These are phyloP conservation scores for Paecilomyces sp. DNA, from an alignment of 2,329 filamentous ascomycete species.

Conservation along the genomic window DNA sequence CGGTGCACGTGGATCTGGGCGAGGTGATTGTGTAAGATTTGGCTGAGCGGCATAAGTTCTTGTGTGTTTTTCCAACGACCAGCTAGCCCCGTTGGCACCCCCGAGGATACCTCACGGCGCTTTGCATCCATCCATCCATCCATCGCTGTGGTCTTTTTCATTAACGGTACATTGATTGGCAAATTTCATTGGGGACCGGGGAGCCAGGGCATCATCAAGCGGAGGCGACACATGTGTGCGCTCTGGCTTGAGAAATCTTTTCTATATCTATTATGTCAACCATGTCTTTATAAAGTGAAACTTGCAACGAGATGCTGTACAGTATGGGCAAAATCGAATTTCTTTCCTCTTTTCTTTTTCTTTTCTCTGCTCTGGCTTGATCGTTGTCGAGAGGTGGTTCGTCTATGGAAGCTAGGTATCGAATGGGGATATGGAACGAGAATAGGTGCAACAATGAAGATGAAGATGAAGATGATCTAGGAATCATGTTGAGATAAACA, in stretches of 20 bases:
- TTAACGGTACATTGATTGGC: constrained; percentile 19
- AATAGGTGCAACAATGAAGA: too few relatives aligned
- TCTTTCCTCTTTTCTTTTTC: constrained; percentile 17
- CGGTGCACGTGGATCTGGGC: constrained; percentile 62
- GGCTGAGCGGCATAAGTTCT: constrained; percentile 7
- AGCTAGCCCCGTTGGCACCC: background rate
- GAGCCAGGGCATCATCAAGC: constrained; percentile 3
- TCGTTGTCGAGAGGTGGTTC: background rate
- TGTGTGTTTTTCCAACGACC: background rate
- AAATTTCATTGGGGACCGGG: constrained; percentile 18
- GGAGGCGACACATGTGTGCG: constrained; percentile 9
- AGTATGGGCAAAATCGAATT: constrained; percentile 30
- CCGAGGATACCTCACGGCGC: background rate
- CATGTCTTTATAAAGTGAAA: background rate
- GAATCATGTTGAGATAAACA: background rate
- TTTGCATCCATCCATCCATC: constrained; percentile 15
- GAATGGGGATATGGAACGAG: too few relatives aligned
- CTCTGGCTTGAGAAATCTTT: constrained; percentile 19
- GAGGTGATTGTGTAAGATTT: constrained; percentile 53
- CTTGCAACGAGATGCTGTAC: constrained; percentile 24
- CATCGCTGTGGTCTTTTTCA: constrained; percentile 9
- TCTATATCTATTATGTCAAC: background rate
- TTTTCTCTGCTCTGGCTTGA: constrained; percentile 6
- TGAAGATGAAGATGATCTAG: too few relatives aligned
- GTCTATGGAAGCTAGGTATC: too few relatives aligned